These are phyloP conservation scores for Colletotrichum liaoningense DNA, from an alignment of 2,329 filamentous ascomycete species.

Conservation along the genomic window DNA sequence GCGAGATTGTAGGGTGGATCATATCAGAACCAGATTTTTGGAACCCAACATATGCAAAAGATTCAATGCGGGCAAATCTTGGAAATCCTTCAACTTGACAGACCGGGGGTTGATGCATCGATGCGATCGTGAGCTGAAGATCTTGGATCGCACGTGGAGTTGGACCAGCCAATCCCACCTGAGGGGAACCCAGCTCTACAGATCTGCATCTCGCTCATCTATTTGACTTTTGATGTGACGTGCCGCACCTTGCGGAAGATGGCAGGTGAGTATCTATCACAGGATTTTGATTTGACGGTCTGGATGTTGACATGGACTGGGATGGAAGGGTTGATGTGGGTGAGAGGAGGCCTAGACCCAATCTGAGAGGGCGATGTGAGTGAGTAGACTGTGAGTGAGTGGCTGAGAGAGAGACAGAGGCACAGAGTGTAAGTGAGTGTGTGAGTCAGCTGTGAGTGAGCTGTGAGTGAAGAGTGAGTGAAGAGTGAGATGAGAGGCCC, in stretches of 20 bases:
- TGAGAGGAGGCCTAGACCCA: not conserved
- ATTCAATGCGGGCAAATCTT: not conserved
- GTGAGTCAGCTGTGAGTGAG: not conserved
- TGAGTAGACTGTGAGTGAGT: not conserved
- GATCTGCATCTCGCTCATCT: not conserved
- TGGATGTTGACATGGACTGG: not conserved
- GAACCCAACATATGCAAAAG: not conserved
- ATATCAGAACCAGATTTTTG: not conserved
- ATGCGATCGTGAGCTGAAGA: slow-evolving; percentile 9
- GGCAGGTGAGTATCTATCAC: not conserved
- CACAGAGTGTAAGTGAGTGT: not conserved
- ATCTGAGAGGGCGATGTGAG: not conserved
- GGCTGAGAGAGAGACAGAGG: not conserved
- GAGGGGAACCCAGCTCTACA: no score
- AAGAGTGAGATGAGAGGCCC: not conserved
- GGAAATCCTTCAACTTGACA: not conserved
- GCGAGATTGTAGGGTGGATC: not conserved
- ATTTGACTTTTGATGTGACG: slow-evolving; percentile 15
- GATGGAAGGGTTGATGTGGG: not conserved
- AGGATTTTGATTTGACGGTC: not conserved
- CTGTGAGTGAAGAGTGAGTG: not conserved
- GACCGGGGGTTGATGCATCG: not conserved
- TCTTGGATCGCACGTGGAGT: slow-evolving; percentile 23
- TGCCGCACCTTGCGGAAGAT: not conserved
- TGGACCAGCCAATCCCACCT: not conserved